Evolutionary conservation across 495 filamentous ascomycete genomes (phyloP), one percentile per base, ranked within the genome.

Genomic region (Aspergillus haitiensis): DNA sequence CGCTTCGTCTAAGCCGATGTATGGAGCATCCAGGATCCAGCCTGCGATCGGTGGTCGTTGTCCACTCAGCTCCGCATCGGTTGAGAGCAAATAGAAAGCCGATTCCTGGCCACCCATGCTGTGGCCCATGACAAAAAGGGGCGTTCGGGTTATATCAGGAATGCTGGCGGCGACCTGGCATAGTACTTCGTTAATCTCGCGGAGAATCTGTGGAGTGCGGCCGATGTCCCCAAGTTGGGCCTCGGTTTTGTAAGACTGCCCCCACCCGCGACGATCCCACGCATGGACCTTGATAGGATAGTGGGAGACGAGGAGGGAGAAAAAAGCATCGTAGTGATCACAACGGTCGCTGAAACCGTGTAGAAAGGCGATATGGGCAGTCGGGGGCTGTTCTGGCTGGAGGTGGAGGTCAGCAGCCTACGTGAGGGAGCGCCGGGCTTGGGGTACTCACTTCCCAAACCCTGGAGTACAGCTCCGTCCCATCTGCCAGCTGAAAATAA

Each of bases 101-200:
- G 84, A 81, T 63, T 90, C 76, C 15, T 80, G 87, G 46, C 91
- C 91, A 65, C 91, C 91, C 85, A 86, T 89, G 18, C 85, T 89
- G 73, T 94, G 91, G 52, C 90, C 90, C 69, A 90, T 82, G 15
- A 94, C 81, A 72, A 93, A 94, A 11, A 91, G 69, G 0, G 91
- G 89, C 9, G 82, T 68, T 9, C 64, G 64, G 16, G 64, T 51
- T 7, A 42, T 54, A 56, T 63, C 63, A 35, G 60, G 48, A 42
- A 49, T 67, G 44, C 44, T 46, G 10, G 70, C 71, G 11, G 81
- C 70, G 52, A 80, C 72, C 21, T 70, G 64, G 16, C 72, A 65
- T 56, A 90, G 75, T 67, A 6, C 21, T n/a, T 48, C 40, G 54
- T 56, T 47, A 21, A 56, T 48, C 13, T 56, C 54, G 15, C n/a